Conservation (phyloP, 2,329 filamentous ascomycete species). For the Verticillium alfalfae region DNA sequence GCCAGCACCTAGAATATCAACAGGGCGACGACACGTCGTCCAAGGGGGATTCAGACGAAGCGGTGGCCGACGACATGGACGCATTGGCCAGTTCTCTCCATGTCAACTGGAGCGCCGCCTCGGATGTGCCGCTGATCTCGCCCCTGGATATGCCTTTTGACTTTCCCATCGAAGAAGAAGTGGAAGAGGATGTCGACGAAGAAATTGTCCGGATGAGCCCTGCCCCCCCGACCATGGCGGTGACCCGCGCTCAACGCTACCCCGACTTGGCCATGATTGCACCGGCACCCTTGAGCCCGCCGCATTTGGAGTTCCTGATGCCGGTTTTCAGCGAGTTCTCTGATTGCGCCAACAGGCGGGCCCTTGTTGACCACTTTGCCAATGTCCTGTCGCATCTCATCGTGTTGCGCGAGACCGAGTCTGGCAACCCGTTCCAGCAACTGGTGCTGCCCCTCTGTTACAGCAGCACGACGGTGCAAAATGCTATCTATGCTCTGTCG, state of each 20-base stretch:
- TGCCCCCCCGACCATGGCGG: slow-evolving; percentile 3
- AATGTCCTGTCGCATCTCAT: slow-evolving; percentile 61
- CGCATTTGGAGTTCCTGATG: slow-evolving; percentile 43
- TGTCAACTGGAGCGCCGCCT: not conserved
- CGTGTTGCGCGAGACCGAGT: slow-evolving; percentile 54
- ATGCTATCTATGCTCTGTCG: slow-evolving; percentile 78
- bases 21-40: not conserved
- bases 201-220: slow-evolving; percentile 15
- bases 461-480: slow-evolving; percentile 58
- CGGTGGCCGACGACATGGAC: not conserved
- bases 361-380: slow-evolving; percentile 57
- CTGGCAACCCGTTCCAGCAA: slow-evolving; percentile 58
- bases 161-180: slow-evolving; percentile 17
- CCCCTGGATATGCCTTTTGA: slow-evolving; percentile 25
- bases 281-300: slow-evolving; percentile 29
- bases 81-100: not conserved
- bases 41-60: not conserved
- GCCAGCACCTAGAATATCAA: not conserved
- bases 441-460: slow-evolving; percentile 56
- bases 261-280: slow-evolving; percentile 21
- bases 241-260: slow-evolving; percentile 8
- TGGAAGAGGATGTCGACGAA: slow-evolving; percentile 20
- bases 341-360: slow-evolving; percentile 45
- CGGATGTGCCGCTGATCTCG: slow-evolving; percentile 17
- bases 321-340: slow-evolving; percentile 55